Base-by-base conservation (phyloP, 2,329 filamentous ascomycete species). In the Fusarium anguioides region DNA sequence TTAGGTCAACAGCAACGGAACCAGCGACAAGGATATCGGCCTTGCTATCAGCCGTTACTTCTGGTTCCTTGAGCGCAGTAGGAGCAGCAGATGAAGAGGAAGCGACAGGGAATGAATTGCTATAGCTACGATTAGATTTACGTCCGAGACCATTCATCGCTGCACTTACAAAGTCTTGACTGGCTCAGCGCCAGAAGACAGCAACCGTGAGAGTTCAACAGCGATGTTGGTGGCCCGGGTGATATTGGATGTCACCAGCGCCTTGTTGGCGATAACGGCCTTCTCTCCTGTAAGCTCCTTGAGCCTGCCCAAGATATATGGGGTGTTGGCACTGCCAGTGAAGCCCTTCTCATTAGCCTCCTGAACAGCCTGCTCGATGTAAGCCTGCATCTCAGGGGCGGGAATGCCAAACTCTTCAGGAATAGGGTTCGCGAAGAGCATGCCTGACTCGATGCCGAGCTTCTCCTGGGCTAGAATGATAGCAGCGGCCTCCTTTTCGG, bases 391-490 rank as follows among this genome's bases (percentile, higher is more conserved):
- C 72, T 92, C 86, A 8, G 81, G 77, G 57, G 89, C 88, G 2
- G 91, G 86, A 46, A 97, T 90, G 17, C 87, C 90, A 71, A 85
- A 81, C 59, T 91, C 82, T 51, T 86, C 81, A 0, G 94, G 91
- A 33, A 97, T 91, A 0, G 94, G 95, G 75, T 97, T 98, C 55
- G 94, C 94, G 74, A 99, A 94, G 57, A 94, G 82, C 53, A 97
- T 80, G 10, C 95, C 96, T 3, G 92, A 93, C 62, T 89, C 86
- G 29, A 97, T 86, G 7, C 86, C 86, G 15, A 97, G 83, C 48
- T 80, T 83, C 71, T 90, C 86, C 80, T 97, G 93, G 1, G 93
- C 92, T 69, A 92, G 84, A 57, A 97, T 91, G 56, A 98, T 93
- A n/a, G 91, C 89, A 1, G 96, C 96, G 31, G 96, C 96, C 75